A percentile compares a stretch with the other conserved stretches of the same genome.
Evolutionary conservation across 106 monocot species (phyloP).

Genomic region (Dendrobium officinale): DNA sequence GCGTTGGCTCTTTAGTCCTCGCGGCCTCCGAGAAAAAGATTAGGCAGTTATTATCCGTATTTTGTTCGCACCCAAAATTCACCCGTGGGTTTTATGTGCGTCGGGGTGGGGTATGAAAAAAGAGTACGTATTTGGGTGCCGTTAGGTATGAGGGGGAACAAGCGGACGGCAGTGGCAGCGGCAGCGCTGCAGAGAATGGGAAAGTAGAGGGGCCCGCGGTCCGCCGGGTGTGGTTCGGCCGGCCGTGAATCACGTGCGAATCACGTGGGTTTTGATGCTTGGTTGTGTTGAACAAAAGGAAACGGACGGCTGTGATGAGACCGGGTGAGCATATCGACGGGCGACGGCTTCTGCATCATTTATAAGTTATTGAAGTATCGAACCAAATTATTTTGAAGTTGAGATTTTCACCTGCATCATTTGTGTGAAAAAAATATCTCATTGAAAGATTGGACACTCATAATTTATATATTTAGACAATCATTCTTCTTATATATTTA

Average conservation of each 20-base stretch:
- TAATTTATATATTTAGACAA: too few relatives aligned
- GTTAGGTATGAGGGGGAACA: neutral
- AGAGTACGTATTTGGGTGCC: neutral
- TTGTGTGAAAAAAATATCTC: too few relatives aligned
- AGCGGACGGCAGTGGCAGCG: neutral
- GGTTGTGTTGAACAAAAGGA: neutral
- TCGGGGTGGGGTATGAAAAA: neutral
- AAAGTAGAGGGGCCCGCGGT: neutral
- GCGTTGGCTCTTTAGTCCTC: constrained; percentile 3
- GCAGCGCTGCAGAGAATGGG: neutral
- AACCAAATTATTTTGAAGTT: too few relatives aligned
- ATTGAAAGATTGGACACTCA: too few relatives aligned
- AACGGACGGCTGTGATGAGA: too few relatives aligned
- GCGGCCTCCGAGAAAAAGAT: neutral
- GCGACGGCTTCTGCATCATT: too few relatives aligned
- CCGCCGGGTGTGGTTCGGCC: neutral
- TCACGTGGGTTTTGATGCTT: neutral
- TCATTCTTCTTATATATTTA: too few relatives aligned
- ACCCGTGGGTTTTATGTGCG: neutral
- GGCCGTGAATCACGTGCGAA: neutral
- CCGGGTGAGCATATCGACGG: too few relatives aligned
- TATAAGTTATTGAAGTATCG: too few relatives aligned
- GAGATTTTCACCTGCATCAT: too few relatives aligned
- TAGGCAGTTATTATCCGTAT: neutral
- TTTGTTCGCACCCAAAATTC: neutral